Evolutionary conservation across 2,329 filamentous ascomycete species (phyloP), one percentile per base, ranked within the genome.

Genomic region (Microcyclosporella mali): DNA sequence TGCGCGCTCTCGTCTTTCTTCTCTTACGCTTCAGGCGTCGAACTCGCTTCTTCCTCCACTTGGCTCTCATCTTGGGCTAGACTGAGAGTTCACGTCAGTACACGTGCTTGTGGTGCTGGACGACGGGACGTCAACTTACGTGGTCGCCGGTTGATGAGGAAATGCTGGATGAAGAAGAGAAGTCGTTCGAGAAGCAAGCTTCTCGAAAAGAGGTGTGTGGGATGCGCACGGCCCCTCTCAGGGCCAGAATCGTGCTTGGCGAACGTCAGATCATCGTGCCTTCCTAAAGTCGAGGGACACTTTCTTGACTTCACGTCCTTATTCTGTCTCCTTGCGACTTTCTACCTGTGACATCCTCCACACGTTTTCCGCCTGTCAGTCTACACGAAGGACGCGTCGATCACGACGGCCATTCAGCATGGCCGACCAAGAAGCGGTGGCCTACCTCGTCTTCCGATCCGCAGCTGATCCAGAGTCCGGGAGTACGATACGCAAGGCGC

Each of bases 31-130:
- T 97, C 74, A 98, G 88, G 75, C 92, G 84, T 68, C 92, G 82
- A 77, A 95, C 89, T 73, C 92, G 82, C 90, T 98, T 98, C 86
- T 98, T 98, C 81, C 90, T 92, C 92, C 92, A 97, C 81, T 97
- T 97, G 70, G 88, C 89, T 92, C 90, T 84, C 81, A 84, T 83
- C 70, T 70, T 74, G 61, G 18, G 70, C 68, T 64, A 62, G 64
- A 61, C 53, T 55, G 56, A 52, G 36, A 9, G 7, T 3, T 14
- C 29, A 3, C 27, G 40, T 53, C 31, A 51, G 50, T 50, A 33
- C 28, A 19, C 9, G 19, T 33, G 16, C 15, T 6, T 12, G 12
- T 32, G 14, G 10, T 34, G 31, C 21, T 16, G 15, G 15, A 16
- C 15, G 11, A 30, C 19, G n/a, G 19, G 18, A 28, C 3, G 19